Percentiles rank a stretch among this genome's conserved stretches.
Evolutionary conservation across 75 land plant species (phyloP).

Genomic region (Adiantum capillusveneris): DNA sequence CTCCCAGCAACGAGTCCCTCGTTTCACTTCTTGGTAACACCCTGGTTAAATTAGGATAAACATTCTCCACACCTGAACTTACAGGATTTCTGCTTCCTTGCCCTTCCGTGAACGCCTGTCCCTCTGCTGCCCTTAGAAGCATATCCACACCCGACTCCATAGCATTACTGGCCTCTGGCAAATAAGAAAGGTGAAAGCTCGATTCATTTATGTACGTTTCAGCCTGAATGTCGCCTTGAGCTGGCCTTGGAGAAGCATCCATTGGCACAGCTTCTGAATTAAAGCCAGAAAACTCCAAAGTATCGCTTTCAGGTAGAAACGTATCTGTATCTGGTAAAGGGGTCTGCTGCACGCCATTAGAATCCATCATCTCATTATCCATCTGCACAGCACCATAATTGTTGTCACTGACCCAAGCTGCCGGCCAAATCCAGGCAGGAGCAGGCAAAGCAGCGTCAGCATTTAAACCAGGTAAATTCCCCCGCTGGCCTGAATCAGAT

Average conservation of each 20-base stretch:
- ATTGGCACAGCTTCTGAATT: conserved; percentile 23
- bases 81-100: conserved; percentile 4
- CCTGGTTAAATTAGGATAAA: neutral
- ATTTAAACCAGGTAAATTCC: conserved; percentile 17
- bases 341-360: conserved; percentile 9
- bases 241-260: conserved; percentile 26
- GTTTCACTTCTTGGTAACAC: conserved; percentile 3
- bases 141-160: conserved; percentile 16
- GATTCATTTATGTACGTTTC: neutral
- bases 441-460: conserved; percentile 32
- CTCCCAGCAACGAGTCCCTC: neutral
- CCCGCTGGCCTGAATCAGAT: conserved; percentile 16
- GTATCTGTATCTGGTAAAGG: conserved; percentile 24
- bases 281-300: conserved; percentile 10
- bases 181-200: neutral
- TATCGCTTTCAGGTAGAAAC: conserved; percentile 7
- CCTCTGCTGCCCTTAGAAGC: conserved; percentile 18
- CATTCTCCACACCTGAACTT: neutral
- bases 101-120: conserved; percentile 15
- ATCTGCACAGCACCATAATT: conserved; percentile 23
- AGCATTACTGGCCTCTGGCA: neutral
- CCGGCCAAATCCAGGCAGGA: conserved; percentile 61
- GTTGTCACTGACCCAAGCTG: conserved; percentile 24
- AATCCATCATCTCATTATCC: conserved; percentile 9
- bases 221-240: conserved; percentile 7